Evolutionary conservation across 768 basidiomycete species (phyloP), one percentile per base, ranked within the genome.

Genomic region (Boletus fagicola): DNA sequence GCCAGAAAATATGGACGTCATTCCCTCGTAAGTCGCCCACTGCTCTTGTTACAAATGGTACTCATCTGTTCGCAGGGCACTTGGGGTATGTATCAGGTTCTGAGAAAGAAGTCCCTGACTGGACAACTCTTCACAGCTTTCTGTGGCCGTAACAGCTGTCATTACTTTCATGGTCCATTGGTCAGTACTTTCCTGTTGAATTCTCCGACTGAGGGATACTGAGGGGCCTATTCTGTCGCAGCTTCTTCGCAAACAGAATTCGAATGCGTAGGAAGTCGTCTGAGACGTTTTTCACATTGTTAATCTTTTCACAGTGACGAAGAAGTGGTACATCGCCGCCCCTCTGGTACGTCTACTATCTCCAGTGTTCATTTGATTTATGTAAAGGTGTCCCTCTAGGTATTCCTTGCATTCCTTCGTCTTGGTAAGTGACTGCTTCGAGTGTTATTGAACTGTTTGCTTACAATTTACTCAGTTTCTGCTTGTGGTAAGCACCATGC

Each of bases 111-210:
- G 4, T 16, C 7, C 0, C 6, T 5, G 20, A 49, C 38, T 43
- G 11, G 1, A 51, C 15, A 4, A 10, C 2, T 16, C 9, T 45
- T 49, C 16, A 4, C 44, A 72, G 71, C 68, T 72, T 18, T 72
- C 71, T 31, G 71, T 72, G 13, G 71, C 71, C 1, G 62, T 72
- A 8, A 72, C 71, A 4, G 71, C 71, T n/a, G 4, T 16, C 36
- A 57, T 72, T n/a, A 72, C 71, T 0, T 72, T 72, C 55, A 60
- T 74, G 51, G 71, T 72, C 30, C 71, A 72, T n/a, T 73, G 71
- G 71, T 70, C 1, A 3, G 70, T 51, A 42, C 4, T 44, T 39
- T 28, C 16, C 3, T 22, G 16, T 22, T 1, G 11, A 16, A 20
- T 26, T 30, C 2, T 38, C 11, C 9, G 5, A 44, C 20, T 4